Evolutionary conservation across 2,329 filamentous ascomycete genomes (phyloP).

Genomic region (Cytospora mali): DNA sequence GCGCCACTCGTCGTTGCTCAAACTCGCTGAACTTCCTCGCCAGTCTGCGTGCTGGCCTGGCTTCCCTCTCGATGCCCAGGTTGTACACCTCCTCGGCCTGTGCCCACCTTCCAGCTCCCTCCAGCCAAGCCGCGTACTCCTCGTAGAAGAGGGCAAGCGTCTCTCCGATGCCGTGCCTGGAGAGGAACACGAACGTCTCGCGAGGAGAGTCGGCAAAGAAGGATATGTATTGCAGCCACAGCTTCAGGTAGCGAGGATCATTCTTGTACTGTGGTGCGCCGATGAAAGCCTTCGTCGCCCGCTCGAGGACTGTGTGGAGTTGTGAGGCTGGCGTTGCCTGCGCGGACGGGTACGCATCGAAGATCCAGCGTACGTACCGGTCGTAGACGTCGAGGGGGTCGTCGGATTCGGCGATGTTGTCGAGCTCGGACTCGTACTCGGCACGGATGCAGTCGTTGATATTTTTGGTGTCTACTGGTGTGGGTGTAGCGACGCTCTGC

Average conservation of each 20-base stretch:
- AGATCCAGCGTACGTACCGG: constrained; percentile 94
- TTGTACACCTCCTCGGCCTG: constrained; percentile 95
- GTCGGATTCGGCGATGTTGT: constrained; percentile 79
- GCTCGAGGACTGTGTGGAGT: constrained; percentile 84
- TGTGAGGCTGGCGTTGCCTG: constrained; percentile 92
- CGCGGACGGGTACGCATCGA: constrained; percentile 91
- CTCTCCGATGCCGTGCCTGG: constrained; percentile 86
- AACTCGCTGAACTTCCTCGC: constrained; percentile 93
- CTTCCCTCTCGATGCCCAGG: constrained; percentile 85
- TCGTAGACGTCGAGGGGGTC: constrained; percentile 96
- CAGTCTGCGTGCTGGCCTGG: constrained; percentile 77
- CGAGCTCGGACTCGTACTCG: constrained; percentile 84
- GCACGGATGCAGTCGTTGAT: constrained; percentile 78
- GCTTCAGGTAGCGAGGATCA: constrained; percentile 86
- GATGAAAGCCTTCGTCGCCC: constrained; percentile 88
- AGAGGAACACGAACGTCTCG: constrained; percentile 89
- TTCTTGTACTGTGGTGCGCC: constrained; percentile 89
- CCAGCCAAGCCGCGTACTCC: constrained; percentile 92
- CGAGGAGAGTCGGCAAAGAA: constrained; percentile 92
- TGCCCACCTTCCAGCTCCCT: constrained; percentile 78
- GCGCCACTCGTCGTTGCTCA: constrained; percentile 70
- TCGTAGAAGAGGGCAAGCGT: constrained; percentile 91
- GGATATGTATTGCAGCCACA: constrained; percentile 93
- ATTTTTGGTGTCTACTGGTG: constrained; percentile 72
- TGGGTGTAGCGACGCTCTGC: constrained; percentile 62